phyloP scores from a whole-genome alignment of 495 filamentous ascomycete genomes.

The Hypoxylon perforatum region DNA sequence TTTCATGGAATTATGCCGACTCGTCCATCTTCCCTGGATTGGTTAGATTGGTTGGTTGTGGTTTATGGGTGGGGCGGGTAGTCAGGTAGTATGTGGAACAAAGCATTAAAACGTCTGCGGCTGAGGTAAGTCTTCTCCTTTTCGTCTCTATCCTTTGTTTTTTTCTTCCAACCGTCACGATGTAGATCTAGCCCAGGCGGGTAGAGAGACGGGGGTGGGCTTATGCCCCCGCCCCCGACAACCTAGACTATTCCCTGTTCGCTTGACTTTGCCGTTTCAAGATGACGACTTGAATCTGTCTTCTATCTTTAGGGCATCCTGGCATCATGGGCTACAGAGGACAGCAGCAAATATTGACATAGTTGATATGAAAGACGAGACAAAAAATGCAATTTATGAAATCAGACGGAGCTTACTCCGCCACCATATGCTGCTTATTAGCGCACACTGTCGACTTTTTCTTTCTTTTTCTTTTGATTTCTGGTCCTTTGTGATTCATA shows the following conservation, averaged over 20 bases:
- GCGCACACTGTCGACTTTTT: no score
- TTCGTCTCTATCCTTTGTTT: not conserved
- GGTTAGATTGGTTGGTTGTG: constrained; percentile 8
- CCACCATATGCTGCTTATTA: no score
- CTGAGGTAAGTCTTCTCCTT: constrained; percentile 18
- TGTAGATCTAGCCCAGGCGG: not conserved
- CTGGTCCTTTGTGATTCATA: no score
- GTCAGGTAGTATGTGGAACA: constrained; percentile 16
- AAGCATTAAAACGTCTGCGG: constrained; percentile 22
- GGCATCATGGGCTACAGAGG: not conserved
- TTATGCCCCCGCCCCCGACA: no score
- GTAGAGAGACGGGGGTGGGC: no score
- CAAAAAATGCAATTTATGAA: not conserved
- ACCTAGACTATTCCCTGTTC: constrained; percentile 9
- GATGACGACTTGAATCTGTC: constrained; percentile 9
- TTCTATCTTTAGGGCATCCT: not conserved
- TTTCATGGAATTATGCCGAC: constrained; percentile 26
- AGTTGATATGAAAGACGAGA: no score
- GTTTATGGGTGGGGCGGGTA: constrained; percentile 9
- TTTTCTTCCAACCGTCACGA: constrained; percentile 27
- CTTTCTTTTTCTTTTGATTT: no score
- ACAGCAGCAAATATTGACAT: not conserved
- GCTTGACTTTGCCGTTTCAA: constrained; percentile 39
- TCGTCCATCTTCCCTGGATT: constrained; percentile 10
- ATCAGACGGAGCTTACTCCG: not conserved